Evolutionary conservation across 495 filamentous ascomycete genomes (phyloP).

Genomic region (Astrothelium macrocarpum): DNA sequence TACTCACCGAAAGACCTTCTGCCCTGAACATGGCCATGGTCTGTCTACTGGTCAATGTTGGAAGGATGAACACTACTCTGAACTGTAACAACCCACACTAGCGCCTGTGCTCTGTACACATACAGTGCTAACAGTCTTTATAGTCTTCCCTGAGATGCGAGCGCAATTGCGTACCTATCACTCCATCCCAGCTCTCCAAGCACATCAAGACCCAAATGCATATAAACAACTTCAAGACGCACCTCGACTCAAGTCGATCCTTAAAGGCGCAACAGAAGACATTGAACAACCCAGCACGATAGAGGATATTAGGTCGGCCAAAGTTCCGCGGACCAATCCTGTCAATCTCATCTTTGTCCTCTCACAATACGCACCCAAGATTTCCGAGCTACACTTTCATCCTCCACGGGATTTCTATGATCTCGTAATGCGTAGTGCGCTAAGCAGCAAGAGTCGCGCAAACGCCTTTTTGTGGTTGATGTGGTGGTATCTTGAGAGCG

Average conservation of each 20-base stretch:
- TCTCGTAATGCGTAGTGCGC: conserved; percentile 77
- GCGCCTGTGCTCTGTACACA: background rate
- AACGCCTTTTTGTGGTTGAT: conserved; percentile 93
- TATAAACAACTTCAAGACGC: conserved; percentile 98
- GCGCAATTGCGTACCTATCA: conserved; percentile 96
- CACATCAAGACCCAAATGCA: conserved; percentile 84
- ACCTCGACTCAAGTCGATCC: conserved; percentile 87
- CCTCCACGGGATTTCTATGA: conserved; percentile 86
- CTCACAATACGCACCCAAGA: conserved; percentile 78
- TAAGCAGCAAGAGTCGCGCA: conserved; percentile 75
- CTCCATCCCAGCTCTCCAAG: conserved; percentile 91
- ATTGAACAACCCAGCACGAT: conserved; percentile 75
- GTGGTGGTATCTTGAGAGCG: conserved; percentile 98
- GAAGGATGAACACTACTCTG: conserved; percentile 95
- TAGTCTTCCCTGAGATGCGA: conserved; percentile 99
- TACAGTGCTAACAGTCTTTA: conserved; percentile 3
- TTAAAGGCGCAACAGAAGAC: conserved; percentile 95
- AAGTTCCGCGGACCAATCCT: conserved; percentile 81
- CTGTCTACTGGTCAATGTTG: conserved; percentile 92
- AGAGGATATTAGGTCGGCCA: conserved; percentile 60
- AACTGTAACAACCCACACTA: conserved; percentile 59
- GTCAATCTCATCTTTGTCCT: conserved; percentile 96
- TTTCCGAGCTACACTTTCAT: conserved; percentile 88
- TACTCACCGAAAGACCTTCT: conserved; percentile 81
- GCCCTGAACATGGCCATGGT: conserved; percentile 99